phyloP scores from a whole-genome alignment of 495 filamentous ascomycete species.

The Annulohypoxylon nitens region DNA sequence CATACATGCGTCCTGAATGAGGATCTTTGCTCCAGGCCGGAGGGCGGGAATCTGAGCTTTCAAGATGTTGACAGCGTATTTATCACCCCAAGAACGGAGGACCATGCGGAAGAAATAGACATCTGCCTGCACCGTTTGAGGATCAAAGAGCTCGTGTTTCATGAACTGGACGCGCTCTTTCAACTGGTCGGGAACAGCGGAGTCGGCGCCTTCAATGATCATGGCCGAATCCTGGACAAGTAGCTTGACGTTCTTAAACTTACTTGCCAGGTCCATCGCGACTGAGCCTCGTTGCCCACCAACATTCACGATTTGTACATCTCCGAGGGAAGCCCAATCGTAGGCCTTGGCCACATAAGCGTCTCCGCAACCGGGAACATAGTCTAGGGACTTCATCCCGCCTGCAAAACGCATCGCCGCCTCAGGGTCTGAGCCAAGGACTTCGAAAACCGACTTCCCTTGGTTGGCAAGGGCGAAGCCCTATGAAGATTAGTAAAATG shows the following conservation, averaged over 20 bases:
- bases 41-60: background rate
- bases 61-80: background rate
- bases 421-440: background rate
- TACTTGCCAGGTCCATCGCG: background rate
- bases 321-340: background rate
- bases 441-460: background rate
- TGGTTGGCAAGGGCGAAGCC: slow-evolving; percentile 1
- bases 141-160: background rate
- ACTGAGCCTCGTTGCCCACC: background rate
- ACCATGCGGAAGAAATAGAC: background rate
- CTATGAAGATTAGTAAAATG: background rate
- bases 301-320: background rate
- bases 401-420: background rate
- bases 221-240: background rate
- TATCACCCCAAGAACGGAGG: background rate
- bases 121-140: background rate
- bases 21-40: background rate
- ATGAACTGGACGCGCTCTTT: background rate
- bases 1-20: background rate
- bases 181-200: background rate
- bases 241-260: background rate
- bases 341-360: background rate
- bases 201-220: background rate
- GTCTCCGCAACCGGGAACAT: background rate
- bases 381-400: background rate